Evolutionary conservation across 371 early-diverging fungal genomes (phyloP), one percentile per base, ranked within the genome.

Genomic region (Basidiobolus meristosporus): DNA sequence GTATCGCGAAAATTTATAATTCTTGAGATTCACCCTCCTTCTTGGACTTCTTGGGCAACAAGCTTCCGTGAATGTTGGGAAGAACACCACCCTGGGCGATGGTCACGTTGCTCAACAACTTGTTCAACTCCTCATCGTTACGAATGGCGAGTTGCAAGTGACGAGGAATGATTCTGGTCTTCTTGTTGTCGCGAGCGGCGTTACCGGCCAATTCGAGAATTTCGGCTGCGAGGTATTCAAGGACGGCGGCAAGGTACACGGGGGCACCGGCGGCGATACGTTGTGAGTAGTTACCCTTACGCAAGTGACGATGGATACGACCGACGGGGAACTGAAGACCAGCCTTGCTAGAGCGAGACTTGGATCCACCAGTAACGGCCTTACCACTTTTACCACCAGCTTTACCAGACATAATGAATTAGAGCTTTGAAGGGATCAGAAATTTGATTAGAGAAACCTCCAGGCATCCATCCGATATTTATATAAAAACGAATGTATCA

Each of bases 181-280:
- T n/a, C n/a, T n/a, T n/a, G n/a, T n/a, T n/a, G n/a, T n/a, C n/a
- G n/a, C n/a, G n/a, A n/a, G n/a, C n/a, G n/a, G n/a, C n/a, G n/a
- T n/a, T n/a, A n/a, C n/a, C 90, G 38, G 91, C 91, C 55, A 90
- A 70, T 66, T 93, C 90, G 48, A 90, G 82, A 46, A 90, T 88
- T 77, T 92, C 93, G 58, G 91, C 91, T 55, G 82, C 81, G 52
- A 93, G 70, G 70, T 92, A 93, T 69, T 90, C 90, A 49, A 92
- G 78, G 38, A 90, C 90, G 47, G 91, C 89, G 45, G 91, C 90
- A 32, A 90, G 66, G 68, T 88, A 92, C 54, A 90, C 90, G 55
- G 89, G 89, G 43, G 90, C 88, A 65, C 86, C 82, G 51, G 87
- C 85, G 64, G 86, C 88, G 42, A 90, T 77, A 70, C 90, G 83